phyloP scores from a whole-genome alignment of 2,329 filamentous ascomycete species.

The Calonectria pseudoreteaudii region DNA sequence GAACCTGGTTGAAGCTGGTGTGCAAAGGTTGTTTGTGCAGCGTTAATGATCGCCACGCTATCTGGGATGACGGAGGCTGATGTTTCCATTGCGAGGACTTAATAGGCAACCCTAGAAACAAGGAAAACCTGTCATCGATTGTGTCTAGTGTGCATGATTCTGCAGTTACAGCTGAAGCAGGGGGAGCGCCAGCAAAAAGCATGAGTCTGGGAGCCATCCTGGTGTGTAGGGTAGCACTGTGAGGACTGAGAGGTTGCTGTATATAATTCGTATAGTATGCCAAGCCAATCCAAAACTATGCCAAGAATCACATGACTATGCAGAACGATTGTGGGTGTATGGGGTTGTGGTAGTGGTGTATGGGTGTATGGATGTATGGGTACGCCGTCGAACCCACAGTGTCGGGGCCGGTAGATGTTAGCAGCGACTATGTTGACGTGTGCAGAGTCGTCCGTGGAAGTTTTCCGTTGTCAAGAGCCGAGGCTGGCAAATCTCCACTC shows the following conservation, averaged over 20 bases:
- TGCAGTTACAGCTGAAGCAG: conserved; percentile 43
- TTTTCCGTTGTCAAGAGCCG: conserved; percentile 12
- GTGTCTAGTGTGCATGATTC: conserved; percentile 46
- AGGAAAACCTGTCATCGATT: conserved; percentile 42
- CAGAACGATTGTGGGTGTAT: neutral
- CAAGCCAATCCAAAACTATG: neutral
- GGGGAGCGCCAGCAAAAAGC: conserved; percentile 51
- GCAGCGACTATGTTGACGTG: neutral
- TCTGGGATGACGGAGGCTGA: conserved; percentile 48
- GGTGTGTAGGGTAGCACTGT: neutral
- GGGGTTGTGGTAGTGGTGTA: no score
- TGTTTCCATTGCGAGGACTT: neutral
- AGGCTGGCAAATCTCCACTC: conserved; percentile 1
- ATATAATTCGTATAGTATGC: neutral
- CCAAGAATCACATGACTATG: neutral
- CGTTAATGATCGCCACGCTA: conserved; percentile 67
- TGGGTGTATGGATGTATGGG: neutral
- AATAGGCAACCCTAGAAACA: conserved; percentile 39
- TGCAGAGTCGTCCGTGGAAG: neutral
- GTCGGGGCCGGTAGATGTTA: neutral
- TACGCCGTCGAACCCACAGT: neutral
- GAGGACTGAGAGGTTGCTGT: neutral
- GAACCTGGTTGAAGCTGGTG: conserved; percentile 66
- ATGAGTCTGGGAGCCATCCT: conserved; percentile 50
- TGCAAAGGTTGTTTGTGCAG: conserved; percentile 58